Evolutionary conservation across 2,329 filamentous ascomycete genomes (phyloP), one percentile per base, ranked within the genome.

Genomic region (Diaporthe vexans): DNA sequence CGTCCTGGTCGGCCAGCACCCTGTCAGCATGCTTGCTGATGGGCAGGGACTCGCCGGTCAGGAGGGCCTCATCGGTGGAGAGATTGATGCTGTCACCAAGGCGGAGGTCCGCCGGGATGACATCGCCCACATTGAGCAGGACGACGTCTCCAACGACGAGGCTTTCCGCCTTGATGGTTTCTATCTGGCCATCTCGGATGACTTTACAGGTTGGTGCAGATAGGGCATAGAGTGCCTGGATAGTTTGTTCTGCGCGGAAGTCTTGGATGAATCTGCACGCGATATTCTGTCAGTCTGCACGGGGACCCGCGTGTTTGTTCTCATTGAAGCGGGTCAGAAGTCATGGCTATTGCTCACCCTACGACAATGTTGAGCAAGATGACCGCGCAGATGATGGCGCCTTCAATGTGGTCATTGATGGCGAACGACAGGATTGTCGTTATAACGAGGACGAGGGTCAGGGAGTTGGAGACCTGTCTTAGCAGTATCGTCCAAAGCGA

Each of bases 401-500:
- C 91, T 84, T 93, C 91, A 77, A 93, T 91, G 80, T 89, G 92
- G 77, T 93, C 91, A 78, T 86, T 80, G 78, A 93, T 93, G 81
- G 88, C 90, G 83, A 92, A 93, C 65, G 90, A 91, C 74, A 91
- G 85, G 74, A 90, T 52, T 52, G 56, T n/a, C 70, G 70, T 72
- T 43, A 72, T 72, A 15, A 72, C 52, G 46, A 72, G 70, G 21
- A 72, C 91, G 81, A 93, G 87, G 77, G 93, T 94, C 84, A 94
- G 86, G 85, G 92, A 93, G 85, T 94, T 94, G 77, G 92, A 93
- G 78, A 94, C 89, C 86, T 94, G 93, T 81, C 92, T 93, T 84
- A 94, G 83, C 85, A 94, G 88, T 85, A 94, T 93, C 85, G 93
- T 90, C 90, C 92, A 94, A 83, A 92, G 80, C 83, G 92, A 94